phyloP scores from a whole-genome alignment of 2,329 filamentous ascomycete genomes.

The Escovopsis sp. region DNA sequence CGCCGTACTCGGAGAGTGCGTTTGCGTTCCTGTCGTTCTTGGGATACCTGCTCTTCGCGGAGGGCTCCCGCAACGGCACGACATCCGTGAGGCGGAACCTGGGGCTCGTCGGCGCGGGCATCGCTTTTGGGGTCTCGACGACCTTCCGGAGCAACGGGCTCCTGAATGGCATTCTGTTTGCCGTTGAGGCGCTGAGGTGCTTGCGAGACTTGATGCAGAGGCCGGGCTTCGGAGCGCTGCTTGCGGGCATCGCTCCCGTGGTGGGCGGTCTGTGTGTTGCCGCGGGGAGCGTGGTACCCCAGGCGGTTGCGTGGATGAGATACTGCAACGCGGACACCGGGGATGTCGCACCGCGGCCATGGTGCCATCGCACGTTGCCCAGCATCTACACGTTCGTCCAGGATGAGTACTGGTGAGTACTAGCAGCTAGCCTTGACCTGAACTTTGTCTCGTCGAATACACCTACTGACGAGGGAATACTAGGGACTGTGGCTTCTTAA shows the following conservation, averaged over 20 bases:
- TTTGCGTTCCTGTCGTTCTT: conserved; percentile 66
- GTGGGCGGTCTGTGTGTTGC: conserved; percentile 55
- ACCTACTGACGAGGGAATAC: background rate
- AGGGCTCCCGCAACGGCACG: conserved; percentile 20
- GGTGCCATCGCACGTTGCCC: conserved; percentile 61
- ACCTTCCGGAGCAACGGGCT: conserved; percentile 75
- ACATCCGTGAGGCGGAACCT: conserved; percentile 24
- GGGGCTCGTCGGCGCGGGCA: conserved; percentile 46
- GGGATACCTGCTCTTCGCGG: conserved; percentile 56
- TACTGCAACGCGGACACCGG: conserved; percentile 40
- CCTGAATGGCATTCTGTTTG: conserved; percentile 64
- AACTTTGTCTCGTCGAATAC: background rate
- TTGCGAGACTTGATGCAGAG: conserved; percentile 12
- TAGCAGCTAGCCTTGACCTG: background rate
- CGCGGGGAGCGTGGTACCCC: conserved; percentile 54
- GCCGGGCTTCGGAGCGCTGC: conserved; percentile 24
- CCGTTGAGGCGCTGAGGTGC: conserved; percentile 39
- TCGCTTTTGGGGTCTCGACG: conserved; percentile 57
- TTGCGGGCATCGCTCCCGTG: conserved; percentile 43
- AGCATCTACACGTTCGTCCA: conserved; percentile 92
- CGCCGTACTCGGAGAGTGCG: conserved; percentile 68
- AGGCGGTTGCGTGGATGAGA: conserved; percentile 56
- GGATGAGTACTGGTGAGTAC: conserved; percentile 67
- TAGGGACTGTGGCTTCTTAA: conserved; percentile 77
- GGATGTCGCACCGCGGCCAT: conserved; percentile 37